These are phyloP conservation scores for Cercophora sp. DNA, from an alignment of 495 filamentous ascomycete species.

Conservation along the genomic window DNA sequence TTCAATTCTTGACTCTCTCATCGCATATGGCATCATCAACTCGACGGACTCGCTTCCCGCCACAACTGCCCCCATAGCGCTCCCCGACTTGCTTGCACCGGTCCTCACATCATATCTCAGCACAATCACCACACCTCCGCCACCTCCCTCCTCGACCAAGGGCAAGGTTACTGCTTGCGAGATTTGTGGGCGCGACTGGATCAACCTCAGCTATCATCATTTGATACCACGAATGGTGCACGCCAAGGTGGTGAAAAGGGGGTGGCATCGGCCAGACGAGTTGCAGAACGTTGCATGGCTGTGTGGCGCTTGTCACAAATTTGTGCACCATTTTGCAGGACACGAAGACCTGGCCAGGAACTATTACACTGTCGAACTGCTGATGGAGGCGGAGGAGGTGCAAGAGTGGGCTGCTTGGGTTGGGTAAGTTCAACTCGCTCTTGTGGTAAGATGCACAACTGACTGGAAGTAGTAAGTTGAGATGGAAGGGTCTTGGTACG, in stretches of 20 bases:
- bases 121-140: constrained; percentile 53
- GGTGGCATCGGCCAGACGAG: constrained; percentile 74
- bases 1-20: constrained; percentile 59
- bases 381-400: constrained; percentile 70
- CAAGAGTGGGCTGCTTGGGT: constrained; percentile 66
- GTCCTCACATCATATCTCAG: constrained; percentile 58
- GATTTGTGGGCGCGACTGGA: constrained; percentile 74
- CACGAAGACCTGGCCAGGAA: constrained; percentile 78
- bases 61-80: neutral
- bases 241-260: constrained; percentile 71
- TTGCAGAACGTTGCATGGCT: constrained; percentile 83
- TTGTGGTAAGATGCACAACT: no score
- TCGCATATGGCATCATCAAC: constrained; percentile 55
- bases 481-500: neutral
- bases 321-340: constrained; percentile 70
- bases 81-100: constrained; percentile 54
- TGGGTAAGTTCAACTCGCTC: no score
- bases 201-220: constrained; percentile 79
- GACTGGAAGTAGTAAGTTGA: constrained; percentile 55
- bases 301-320: constrained; percentile 81
- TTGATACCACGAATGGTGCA: constrained; percentile 74
- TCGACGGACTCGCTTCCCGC: constrained; percentile 26
- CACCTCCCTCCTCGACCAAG: constrained; percentile 54
- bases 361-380: constrained; percentile 67
- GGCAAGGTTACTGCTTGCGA: constrained; percentile 57